Evolutionary conservation across 495 filamentous ascomycete species (phyloP), one percentile per base, ranked within the genome.

Genomic region (Haplographium delicatum): DNA sequence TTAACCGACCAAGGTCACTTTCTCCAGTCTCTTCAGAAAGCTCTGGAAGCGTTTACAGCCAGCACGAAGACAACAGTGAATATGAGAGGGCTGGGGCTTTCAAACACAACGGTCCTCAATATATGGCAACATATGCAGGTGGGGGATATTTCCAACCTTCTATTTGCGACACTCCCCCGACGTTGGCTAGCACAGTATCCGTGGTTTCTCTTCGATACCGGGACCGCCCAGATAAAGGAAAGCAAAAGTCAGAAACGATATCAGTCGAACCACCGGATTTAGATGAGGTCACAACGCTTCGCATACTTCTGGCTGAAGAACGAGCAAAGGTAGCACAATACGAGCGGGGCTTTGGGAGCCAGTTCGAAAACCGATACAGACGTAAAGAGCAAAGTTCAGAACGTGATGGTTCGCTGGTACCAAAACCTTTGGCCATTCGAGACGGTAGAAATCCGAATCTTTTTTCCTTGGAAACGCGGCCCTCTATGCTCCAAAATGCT

Each of bases 1-100:
- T 30, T 28, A 15, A 30, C 4, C 42, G 18, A 19, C 19, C 3
- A 44, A 28, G 11, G n/a, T n/a, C n/a, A 15, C 9, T 45, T 13
- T 45, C 41, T 3, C 49, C 49, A 23, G 41, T 15, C 10, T 23
- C 49, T 11, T 37, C 30, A 9, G 37, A 37, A 7, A 31, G 31
- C 27, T 43, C 38, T 5, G 47, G 38, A 50, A 51, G 49, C 18
- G 6, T 35, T 6, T 16, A 31, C 42, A 7, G 15, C 26, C 25
- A 31, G 13, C 39, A 26, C 0, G 35, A 39, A 1, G 16, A 4
- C 11, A 20, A 19, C 3, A 19, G 15, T 1, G 20, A 26, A 43
- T n/a, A 13, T 10, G 39, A 43, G n/a, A 4, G 15, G 39, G 15
- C n/a, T 26, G 16, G 19, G 39, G 19, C 15, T 13, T 11, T 43